Evolutionary conservation across 2,329 filamentous ascomycete genomes (phyloP).

Genomic region (Sporothrix luriei): DNA sequence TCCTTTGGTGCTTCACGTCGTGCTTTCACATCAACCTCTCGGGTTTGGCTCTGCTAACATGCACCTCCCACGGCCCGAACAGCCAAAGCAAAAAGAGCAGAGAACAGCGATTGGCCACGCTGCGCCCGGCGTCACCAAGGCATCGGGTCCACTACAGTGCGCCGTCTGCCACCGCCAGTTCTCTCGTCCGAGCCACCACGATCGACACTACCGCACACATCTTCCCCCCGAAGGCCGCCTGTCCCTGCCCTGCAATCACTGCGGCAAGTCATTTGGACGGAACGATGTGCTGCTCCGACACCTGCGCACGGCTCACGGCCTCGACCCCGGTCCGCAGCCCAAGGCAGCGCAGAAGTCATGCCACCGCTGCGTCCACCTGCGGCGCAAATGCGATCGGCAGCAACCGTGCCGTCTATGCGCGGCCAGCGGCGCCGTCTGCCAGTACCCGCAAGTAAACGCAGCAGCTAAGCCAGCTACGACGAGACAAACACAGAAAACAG

Average conservation of each 20-base stretch:
- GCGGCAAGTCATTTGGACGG: constrained; percentile 37
- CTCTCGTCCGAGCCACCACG: constrained; percentile 39
- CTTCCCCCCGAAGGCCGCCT: constrained; percentile 37
- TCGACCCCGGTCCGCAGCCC: constrained; percentile 34
- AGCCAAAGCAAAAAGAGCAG: constrained; percentile 7
- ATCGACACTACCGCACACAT: constrained; percentile 41
- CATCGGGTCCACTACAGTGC: constrained; percentile 31
- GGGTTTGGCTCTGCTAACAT: background rate
- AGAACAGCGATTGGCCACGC: background rate
- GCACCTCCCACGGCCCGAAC: background rate
- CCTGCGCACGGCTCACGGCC: constrained; percentile 37
- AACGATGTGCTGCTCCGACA: constrained; percentile 41
- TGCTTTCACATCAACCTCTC: background rate
- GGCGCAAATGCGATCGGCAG: constrained; percentile 39
- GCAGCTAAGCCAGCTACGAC: background rate
- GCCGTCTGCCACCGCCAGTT: constrained; percentile 38
- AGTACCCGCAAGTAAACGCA: constrained; percentile 27
- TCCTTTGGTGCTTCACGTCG: background rate
- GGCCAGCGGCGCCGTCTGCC: constrained; percentile 32
- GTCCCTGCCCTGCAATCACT: constrained; percentile 36
- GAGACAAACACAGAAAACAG: background rate
- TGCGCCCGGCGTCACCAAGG: background rate
- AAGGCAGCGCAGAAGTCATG: constrained; percentile 39
- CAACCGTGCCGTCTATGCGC: constrained; percentile 39
- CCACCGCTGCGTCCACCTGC: constrained; percentile 40